A percentile compares a stretch with the other conserved stretches of the same genome.
phyloP scores from a whole-genome alignment of 1,284 basidiomycete genomes.

The Mycosarcoma mackinlayi region DNA sequence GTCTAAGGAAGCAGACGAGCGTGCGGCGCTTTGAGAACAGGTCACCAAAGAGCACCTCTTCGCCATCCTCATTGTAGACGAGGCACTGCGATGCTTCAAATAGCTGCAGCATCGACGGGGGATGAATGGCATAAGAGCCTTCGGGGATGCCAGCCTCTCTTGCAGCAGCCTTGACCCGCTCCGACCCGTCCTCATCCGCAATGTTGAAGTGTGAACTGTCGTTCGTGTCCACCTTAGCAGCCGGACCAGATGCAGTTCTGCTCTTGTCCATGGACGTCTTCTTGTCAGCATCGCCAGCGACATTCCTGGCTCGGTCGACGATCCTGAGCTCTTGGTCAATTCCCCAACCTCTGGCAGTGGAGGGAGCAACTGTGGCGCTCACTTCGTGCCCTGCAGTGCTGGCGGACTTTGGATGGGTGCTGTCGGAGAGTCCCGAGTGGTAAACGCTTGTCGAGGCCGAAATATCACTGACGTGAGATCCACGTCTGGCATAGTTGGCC shows the following conservation, averaged over 20 bases:
- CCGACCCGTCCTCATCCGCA: slow-evolving; percentile 38
- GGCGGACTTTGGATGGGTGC: slow-evolving; percentile 1
- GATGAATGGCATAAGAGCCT: slow-evolving; percentile 58
- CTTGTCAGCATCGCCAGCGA: slow-evolving; percentile 1
- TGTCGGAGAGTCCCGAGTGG: slow-evolving; percentile 10
- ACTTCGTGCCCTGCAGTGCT: background rate
- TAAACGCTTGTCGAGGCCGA: slow-evolving; percentile 8
- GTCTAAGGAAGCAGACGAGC: slow-evolving; percentile 73
- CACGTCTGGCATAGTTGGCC: slow-evolving; percentile 9
- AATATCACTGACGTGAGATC: slow-evolving; percentile 10
- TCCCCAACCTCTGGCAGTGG: slow-evolving; percentile 26
- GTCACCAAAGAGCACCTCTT: slow-evolving; percentile 77
- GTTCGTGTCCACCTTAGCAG: slow-evolving; percentile 16
- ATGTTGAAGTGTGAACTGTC: slow-evolving; percentile 22
- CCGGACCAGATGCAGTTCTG: slow-evolving; percentile 13
- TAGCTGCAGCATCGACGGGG: slow-evolving; percentile 69
- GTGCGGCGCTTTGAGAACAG: slow-evolving; percentile 77
- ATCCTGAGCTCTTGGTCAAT: slow-evolving; percentile 43
- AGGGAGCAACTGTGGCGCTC: background rate
- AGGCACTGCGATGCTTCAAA: slow-evolving; percentile 75
- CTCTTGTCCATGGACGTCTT: slow-evolving; percentile 29
- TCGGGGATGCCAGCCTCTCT: slow-evolving; percentile 47
- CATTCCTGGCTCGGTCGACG: slow-evolving; percentile 23
- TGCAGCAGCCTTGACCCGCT: slow-evolving; percentile 44
- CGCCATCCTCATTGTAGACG: slow-evolving; percentile 77